phyloP scores from a whole-genome alignment of 345 rosid genomes.

The Lumnitzera racemosa region DNA sequence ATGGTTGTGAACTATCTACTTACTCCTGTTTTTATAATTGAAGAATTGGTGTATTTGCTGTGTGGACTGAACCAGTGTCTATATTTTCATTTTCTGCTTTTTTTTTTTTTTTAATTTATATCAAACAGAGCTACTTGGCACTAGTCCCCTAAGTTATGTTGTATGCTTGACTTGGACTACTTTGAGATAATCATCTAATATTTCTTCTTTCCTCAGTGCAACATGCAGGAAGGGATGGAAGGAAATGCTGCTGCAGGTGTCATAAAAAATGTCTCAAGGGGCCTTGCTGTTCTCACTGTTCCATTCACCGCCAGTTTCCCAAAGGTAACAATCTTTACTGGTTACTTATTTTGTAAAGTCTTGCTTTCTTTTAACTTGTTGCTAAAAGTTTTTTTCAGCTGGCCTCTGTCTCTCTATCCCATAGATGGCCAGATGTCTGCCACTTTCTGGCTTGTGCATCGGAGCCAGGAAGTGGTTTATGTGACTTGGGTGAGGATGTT shows the following conservation, averaged over 20 bases:
- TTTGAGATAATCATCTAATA: conserved; percentile 3
- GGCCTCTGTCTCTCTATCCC: neutral
- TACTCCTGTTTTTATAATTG: too few relatives aligned
- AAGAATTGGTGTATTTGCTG: too few relatives aligned
- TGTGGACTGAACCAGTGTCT: too few relatives aligned
- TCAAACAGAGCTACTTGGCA: too few relatives aligned
- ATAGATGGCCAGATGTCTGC: too few relatives aligned
- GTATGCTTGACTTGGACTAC: neutral
- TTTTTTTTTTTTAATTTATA: too few relatives aligned
- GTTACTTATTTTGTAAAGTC: neutral
- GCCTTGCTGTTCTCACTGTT: conserved; percentile 52
- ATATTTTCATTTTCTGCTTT: too few relatives aligned
- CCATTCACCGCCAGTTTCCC: conserved; percentile 77
- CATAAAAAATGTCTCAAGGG: conserved; percentile 52
- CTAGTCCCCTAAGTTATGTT: neutral
- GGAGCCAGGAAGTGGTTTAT: too few relatives aligned
- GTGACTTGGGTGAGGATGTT: too few relatives aligned
- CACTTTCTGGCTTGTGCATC: too few relatives aligned
- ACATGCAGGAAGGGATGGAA: conserved; percentile 89
- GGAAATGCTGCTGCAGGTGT: conserved; percentile 56
- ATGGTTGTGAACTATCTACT: too few relatives aligned
- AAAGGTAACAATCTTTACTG: conserved; percentile 29
- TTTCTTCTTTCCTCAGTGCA: conserved; percentile 35
- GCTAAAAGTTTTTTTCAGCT: neutral
- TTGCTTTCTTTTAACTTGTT: neutral